Evolutionary conservation across 306 rosid species (phyloP).

Genomic region (Begonia fuchsioides): DNA sequence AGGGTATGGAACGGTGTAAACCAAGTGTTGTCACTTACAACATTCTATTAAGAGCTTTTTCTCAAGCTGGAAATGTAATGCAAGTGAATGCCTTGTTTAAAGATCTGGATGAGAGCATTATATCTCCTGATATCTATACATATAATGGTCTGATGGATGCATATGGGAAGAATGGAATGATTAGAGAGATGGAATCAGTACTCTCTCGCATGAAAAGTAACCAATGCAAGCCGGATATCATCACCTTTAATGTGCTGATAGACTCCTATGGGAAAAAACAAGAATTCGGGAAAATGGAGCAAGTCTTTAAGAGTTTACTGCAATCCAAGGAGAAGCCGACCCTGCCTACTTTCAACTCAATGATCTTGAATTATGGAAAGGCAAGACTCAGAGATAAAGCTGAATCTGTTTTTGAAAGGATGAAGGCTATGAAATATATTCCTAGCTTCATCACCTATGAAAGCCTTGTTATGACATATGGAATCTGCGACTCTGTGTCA

Average conservation of each 20-base stretch:
- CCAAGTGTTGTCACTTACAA: conserved; percentile 81
- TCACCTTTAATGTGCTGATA: conserved; percentile 68
- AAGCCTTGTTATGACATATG: conserved; percentile 70
- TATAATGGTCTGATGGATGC: conserved; percentile 97
- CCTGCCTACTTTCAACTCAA: conserved; percentile 78
- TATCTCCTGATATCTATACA: conserved; percentile 64
- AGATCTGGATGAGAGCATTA: conserved; percentile 68
- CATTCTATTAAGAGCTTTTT: conserved; percentile 78
- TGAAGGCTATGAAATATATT: conserved; percentile 54
- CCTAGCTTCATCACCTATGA: conserved; percentile 76
- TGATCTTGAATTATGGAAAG: conserved; percentile 86
- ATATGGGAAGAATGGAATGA: conserved; percentile 74
- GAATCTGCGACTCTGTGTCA: conserved; percentile 62
- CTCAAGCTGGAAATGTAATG: conserved; percentile 51
- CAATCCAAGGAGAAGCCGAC: conserved; percentile 69
- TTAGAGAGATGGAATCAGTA: conserved; percentile 69
- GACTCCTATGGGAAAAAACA: conserved; percentile 93
- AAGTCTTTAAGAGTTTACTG: conserved; percentile 73
- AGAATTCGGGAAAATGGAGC: conserved; percentile 85
- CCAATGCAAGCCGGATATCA: conserved; percentile 62
- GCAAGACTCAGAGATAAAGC: conserved; percentile 68
- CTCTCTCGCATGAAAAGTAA: conserved; percentile 73
- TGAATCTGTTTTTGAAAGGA: conserved; percentile 33
- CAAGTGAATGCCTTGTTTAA: conserved; percentile 56
- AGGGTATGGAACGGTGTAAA: conserved; percentile 70